Evolutionary conservation across 164 flowering plant genomes (phyloP).

Genomic region (Dillenia suffruticosa): DNA sequence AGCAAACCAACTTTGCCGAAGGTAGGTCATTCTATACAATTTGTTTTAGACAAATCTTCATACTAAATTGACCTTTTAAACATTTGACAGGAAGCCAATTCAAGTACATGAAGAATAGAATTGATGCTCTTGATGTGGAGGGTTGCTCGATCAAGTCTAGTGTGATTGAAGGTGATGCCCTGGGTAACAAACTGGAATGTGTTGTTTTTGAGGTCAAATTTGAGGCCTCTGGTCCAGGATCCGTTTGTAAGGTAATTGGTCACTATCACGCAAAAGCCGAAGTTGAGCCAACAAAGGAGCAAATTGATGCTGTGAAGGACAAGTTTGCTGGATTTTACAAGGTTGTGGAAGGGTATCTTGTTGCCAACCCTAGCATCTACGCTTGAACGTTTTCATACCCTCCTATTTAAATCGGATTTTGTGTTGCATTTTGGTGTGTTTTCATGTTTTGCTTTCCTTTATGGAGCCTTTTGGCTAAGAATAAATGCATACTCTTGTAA

Average conservation of each 20-base stretch:
- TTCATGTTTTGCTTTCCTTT: too few relatives aligned
- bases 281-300: neutral
- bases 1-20: conserved; percentile 19
- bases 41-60: neutral
- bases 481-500: too few relatives aligned
- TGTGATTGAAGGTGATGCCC: conserved; percentile 9
- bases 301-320: neutral
- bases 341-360: conserved; percentile 6
- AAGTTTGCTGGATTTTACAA: neutral
- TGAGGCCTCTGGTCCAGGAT: conserved; percentile 3
- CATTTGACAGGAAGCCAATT: conserved; percentile 1
- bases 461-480: too few relatives aligned
- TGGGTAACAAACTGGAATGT: neutral
- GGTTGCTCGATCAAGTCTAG: conserved; percentile 9
- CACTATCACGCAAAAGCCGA: conserved; percentile 2
- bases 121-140: conserved; percentile 7
- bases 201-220: conserved; percentile 11
- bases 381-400: too few relatives aligned
- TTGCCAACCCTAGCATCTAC: neutral
- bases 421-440: too few relatives aligned
- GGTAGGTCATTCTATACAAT: conserved; percentile 5
- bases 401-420: too few relatives aligned
- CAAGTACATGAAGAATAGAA: conserved; percentile 11
- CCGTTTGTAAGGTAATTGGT: conserved; percentile 10
- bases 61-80: too few relatives aligned